Base-by-base conservation (phyloP, 2,329 filamentous ascomycete species). In the Daldinia sp. region DNA sequence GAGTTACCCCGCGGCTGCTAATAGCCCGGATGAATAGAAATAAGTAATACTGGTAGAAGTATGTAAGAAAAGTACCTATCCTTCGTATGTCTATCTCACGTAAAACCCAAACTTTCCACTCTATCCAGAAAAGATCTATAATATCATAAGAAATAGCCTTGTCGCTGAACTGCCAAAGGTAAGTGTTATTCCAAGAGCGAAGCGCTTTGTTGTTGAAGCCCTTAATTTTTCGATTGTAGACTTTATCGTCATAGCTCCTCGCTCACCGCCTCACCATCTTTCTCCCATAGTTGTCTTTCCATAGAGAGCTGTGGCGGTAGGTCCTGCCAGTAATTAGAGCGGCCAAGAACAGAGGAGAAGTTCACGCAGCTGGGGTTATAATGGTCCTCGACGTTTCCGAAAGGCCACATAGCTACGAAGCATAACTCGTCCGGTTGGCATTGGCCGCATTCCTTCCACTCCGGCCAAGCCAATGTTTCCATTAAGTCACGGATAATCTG, bases 391-490 rank as follows among this genome's bases (percentile, higher is more conserved):
- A 67, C 67, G 13, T 70, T 70, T 13, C 81, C 81, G n/a, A 76
- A 69, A 0, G 80, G 81, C 71, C 79, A 82, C 79, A 82, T 80
- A 9, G 80, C 78, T 10, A 81, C 64, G 23, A 79, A 76, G 67
- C 81, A 82, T 28, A 81, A 62, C 68, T 81, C 79, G 53, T 78
- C 72, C 0, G 72, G 39, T 6, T 63, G 50, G 60, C 81, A 82
- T 4, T 48, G 64, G 1, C 72, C 72, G 61, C 81, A 82, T 46
- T 78, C 67, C 63, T 78, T 79, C 78, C 78, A 81, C 5, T 69
- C 74, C 3, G 77, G 74, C 80, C 81, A 82, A 12, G 63, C 60
- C n/a, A 82, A 73, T 35, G 65, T 62, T 4, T 62, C 65, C 60
- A 77, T 78, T 20, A 82, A 65, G 2, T 64, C 48, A 3, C 18